phyloP scores from a whole-genome alignment of 2,329 filamentous ascomycete species.

The Nemania diffusa region DNA sequence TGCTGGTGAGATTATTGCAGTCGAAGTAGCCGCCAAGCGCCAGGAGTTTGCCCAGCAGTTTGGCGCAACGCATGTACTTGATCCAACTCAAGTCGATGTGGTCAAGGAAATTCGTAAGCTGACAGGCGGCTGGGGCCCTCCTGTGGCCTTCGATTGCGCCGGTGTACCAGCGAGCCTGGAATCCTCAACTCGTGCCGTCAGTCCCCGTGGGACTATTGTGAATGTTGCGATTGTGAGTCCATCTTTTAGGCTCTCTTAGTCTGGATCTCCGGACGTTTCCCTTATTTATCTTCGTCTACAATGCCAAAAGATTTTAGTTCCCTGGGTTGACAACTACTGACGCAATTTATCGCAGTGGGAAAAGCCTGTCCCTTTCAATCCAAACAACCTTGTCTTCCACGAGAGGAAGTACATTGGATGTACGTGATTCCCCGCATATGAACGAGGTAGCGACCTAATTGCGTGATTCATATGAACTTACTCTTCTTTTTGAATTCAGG shows the following conservation, averaged over 20 bases:
- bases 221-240: constrained; percentile 65
- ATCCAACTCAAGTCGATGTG: constrained; percentile 63
- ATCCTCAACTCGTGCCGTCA: constrained; percentile 59
- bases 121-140: constrained; percentile 61
- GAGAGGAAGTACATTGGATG: constrained; percentile 62
- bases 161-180: constrained; percentile 64
- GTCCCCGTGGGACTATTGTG: constrained; percentile 65
- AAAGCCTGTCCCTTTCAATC: constrained; percentile 61
- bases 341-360: constrained; percentile 57
- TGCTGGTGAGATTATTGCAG: constrained; percentile 65
- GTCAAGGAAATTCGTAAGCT: constrained; percentile 58
- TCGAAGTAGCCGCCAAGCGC: constrained; percentile 63
- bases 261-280: too few relatives aligned
- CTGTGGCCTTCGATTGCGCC: constrained; percentile 71
- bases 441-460: not conserved
- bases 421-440: constrained; percentile 15
- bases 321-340: not conserved
- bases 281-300: too few relatives aligned
- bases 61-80: constrained; percentile 65
- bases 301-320: not conserved
- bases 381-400: constrained; percentile 63
- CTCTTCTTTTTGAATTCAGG: constrained; percentile 12
- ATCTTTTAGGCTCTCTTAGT: not conserved
- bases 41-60: constrained; percentile 63
- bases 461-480: constrained; percentile 16